phyloP scores from a whole-genome alignment of 306 rosid genomes.

The Vigna radiata region DNA sequence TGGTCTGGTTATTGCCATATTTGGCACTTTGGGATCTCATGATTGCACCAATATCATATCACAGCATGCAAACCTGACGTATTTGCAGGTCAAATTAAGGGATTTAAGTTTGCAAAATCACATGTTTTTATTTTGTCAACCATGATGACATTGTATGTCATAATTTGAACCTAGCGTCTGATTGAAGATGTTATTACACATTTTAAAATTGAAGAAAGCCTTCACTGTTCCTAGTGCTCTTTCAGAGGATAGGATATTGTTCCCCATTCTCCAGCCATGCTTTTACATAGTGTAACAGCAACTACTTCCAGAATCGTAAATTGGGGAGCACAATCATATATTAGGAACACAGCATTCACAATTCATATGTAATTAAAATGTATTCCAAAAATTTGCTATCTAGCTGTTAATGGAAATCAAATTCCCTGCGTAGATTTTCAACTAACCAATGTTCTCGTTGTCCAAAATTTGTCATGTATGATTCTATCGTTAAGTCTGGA shows the following conservation, averaged over 20 bases:
- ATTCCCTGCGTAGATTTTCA: background rate
- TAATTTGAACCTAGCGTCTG: constrained; percentile 4
- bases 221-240: constrained; percentile 1
- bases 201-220: constrained; percentile 24
- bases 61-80: background rate
- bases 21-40: constrained; percentile 8
- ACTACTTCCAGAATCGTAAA: constrained; percentile 23
- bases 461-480: background rate
- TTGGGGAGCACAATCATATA: background rate
- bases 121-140: background rate
- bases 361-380: background rate
- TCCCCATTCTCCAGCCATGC: constrained; percentile 7
- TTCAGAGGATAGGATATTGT: constrained; percentile 24
- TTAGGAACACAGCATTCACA: background rate
- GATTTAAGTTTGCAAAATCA: constrained; percentile 9
- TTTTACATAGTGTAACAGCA: background rate
- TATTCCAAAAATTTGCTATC: background rate
- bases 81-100: background rate
- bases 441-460: background rate
- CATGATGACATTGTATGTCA: constrained; percentile 18
- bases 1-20: constrained; percentile 20
- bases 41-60: background rate
- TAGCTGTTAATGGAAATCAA: constrained; percentile 27
- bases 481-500: background rate
- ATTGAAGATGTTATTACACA: background rate